Evolutionary conservation across 78 protist species (phyloP), one percentile per base, ranked within the genome.

Genomic region (Dictyostelium brefeldianum): DNA sequence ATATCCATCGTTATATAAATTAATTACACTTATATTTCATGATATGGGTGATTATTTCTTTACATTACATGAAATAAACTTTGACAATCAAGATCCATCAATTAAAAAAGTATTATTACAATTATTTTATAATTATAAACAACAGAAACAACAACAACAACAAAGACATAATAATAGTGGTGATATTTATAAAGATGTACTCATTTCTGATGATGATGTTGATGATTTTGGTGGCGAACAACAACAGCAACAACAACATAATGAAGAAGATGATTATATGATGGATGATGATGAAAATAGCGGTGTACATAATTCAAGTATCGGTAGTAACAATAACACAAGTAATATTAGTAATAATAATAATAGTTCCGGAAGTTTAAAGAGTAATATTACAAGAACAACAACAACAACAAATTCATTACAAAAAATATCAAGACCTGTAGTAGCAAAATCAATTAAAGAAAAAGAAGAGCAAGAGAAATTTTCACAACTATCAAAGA

Each of bases 121-220:
- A 59, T 56, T 43, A 29, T 43, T 62, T 9, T 3, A 51, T 15
- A n/a, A 22, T 10, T 15, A 3, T 22, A 12, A 80, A 43, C 27
- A 78, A 78, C 89, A 59, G 29, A 29, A 62, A 62, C 74, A 81
- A 46, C 65, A n/a, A 46, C 78, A 46, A 43, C 78, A 25, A 67
- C 65, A 22, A 29, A n/a, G n/a, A 64, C 71, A 80, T 36, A 36
- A 36, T 36, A 36, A 36, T 36, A 36, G 43, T 36, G 2, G 43
- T 36, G 43, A 36, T 36, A 36, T 1, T 36, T 36, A 36, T 36
- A 36, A 36, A 36, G 43, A 36, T 36, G 43, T 36, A 36, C 43
- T 36, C 43, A 36, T 36, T 3, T 36, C 43, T 3, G 43, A 36
- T 36, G 43, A 36, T 36, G 43, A 36, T 36, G 43, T 3, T 36